A percentile compares a stretch with the other conserved stretches of the same genome.
Conservation (phyloP, 129 eudicot species). For the Pseudognaphalium luteoalbum region DNA sequence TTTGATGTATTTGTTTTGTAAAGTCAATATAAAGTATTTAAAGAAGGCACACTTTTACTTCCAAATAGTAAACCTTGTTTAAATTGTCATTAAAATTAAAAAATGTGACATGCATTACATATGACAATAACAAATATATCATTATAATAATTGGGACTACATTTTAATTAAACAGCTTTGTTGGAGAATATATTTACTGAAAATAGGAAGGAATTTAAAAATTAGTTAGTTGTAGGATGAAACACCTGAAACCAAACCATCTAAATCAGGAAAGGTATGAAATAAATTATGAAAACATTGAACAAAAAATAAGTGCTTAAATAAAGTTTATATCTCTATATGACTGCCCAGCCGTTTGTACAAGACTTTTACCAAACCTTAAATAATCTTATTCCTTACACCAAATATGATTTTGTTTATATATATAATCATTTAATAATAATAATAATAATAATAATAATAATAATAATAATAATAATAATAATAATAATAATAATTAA, state of each 20-base stretch:
- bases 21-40: no score
- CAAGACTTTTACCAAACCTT: slow-evolving; percentile 27
- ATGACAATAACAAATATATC: not conserved
- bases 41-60: no score
- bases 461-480: not conserved
- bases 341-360: slow-evolving; percentile 24
- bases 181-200: not conserved
- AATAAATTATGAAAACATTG: slow-evolving; percentile 24
- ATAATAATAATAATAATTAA: not conserved
- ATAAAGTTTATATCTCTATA: not conserved
- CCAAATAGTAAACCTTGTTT: no score
- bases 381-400: slow-evolving; percentile 1
- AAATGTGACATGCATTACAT: not conserved
- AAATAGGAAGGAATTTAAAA: not conserved
- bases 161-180: not conserved
- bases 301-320: slow-evolving; percentile 11
- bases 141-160: not conserved
- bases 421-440: no score
- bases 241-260: slow-evolving; percentile 26
- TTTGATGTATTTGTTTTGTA: no score
- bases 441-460: no score
- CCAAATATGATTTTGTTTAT: slow-evolving; percentile 1
- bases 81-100: no score
- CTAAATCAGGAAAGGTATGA: slow-evolving; percentile 25
- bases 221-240: slow-evolving; percentile 23